Evolutionary conservation across 169 alveolate genomes (phyloP), one percentile per base, ranked within the genome.

Genomic region (Babesia divergens): DNA sequence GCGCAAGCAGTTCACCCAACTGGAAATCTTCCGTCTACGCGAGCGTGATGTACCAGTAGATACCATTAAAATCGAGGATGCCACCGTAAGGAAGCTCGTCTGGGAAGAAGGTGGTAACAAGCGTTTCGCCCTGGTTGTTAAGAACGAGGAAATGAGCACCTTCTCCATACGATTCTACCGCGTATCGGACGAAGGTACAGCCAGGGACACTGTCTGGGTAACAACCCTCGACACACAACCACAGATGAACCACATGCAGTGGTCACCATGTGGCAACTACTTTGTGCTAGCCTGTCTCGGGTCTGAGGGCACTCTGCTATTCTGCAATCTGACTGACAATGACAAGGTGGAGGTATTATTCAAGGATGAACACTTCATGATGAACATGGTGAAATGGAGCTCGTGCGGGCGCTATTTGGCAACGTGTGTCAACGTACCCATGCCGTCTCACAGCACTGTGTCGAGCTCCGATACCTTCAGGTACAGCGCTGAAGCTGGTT

Each of bases 181-280:
- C 65, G 94, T 93, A 26, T 85, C 82, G 11, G 93, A 89, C 32
- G 93, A 91, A 35, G 92, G 95, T 24, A 69, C 92, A 31, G 64
- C 83, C 8, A 76, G 90, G 75, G 84, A 86, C 62, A 83, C 90
- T 7, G 90, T 71, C 3, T 70, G 91, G 84, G 68, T 82, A 0
- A 62, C 89, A 38, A 84, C 95, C 20, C 84, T 89, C 46, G 94
- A 91, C 46, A 80, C 88, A 5, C 76, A 89, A 38, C 56, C 84
- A 13, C 92, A 87, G 60, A 81, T 91, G 85, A 91, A 91, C 71
- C 84, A 74, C 46, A 79, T 91, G 81, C 59, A 71, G 52, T 93
- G 97, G 97, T 90, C 96, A 42, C 97, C 97, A 2, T 79, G 82
- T 31, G 97, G 97, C 24, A 84, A 90, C 26, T 90, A 92, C 76